These are phyloP conservation scores for Stygiomarasmius scandens DNA, from an alignment of 1,284 basidiomycete genomes.

Conservation along the genomic window DNA sequence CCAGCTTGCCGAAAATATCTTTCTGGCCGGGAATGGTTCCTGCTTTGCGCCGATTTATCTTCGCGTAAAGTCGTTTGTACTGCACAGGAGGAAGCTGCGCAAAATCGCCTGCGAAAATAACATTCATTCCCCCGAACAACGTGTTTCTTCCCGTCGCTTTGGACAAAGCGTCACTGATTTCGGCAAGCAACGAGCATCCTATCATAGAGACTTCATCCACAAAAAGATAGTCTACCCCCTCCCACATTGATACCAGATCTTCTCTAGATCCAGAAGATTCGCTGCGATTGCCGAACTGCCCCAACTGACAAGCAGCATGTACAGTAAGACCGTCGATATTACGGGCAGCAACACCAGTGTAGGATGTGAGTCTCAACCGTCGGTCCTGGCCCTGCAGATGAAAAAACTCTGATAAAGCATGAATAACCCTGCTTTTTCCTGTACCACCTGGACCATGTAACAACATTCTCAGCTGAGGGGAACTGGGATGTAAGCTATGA, in stretches of 20 bases:
- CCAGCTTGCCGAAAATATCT: neutral
- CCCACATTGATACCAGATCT: neutral
- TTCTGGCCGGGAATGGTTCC: neutral
- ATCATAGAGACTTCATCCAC: constrained; percentile 12
- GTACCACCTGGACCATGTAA: constrained; percentile 34
- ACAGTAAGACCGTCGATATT: neutral
- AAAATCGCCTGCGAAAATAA: constrained; percentile 5
- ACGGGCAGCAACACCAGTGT: neutral
- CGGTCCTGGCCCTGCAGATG: neutral
- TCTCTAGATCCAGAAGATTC: neutral
- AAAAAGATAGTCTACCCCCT: constrained; percentile 11
- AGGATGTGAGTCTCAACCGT: neutral
- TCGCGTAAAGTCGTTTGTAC: neutral
- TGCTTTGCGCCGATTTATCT: no score
- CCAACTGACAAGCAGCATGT: neutral
- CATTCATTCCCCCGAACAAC: constrained; percentile 9
- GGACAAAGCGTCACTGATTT: neutral
- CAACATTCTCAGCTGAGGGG: constrained; percentile 30
- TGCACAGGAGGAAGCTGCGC: neutral
- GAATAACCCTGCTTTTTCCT: constrained; percentile 37
- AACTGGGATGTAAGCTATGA: constrained; percentile 17
- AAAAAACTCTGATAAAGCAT: constrained; percentile 23
- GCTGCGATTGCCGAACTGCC: neutral
- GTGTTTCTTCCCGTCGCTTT: constrained; percentile 24
- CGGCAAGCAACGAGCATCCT: neutral